Percentiles rank a stretch among this genome's conserved stretches.
These are phyloP conservation scores for Cryoendolithus antarcticus DNA, from an alignment of 2,329 filamentous ascomycete genomes.

Conservation along the genomic window DNA sequence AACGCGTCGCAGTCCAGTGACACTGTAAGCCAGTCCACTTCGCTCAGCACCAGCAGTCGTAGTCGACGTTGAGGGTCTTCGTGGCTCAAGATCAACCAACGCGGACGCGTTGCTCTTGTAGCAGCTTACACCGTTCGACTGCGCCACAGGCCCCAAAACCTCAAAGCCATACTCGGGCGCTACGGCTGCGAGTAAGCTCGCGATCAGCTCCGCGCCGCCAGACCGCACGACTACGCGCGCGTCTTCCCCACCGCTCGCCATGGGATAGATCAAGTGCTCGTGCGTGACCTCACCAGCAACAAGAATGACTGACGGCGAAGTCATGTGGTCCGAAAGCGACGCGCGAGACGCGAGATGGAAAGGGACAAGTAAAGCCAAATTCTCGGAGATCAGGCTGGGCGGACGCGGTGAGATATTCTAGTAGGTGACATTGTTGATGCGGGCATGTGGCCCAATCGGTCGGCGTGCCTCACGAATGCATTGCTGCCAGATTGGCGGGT, in stretches of 20 bases:
- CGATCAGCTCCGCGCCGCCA: slow-evolving; percentile 20
- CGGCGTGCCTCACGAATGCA: no score
- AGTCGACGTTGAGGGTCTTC: no score
- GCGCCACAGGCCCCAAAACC: slow-evolving; percentile 16
- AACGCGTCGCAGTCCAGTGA: slow-evolving; percentile 14
- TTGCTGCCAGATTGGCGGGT: no score
- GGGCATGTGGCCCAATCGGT: no score
- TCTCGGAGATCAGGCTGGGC: no score
- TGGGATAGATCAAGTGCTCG: slow-evolving; percentile 22
- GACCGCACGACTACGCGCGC: slow-evolving; percentile 19
- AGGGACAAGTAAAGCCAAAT: no score
- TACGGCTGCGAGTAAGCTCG: slow-evolving; percentile 22
- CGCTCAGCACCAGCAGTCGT: no score
- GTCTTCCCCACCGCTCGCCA: slow-evolving; percentile 7
- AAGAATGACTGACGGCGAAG: slow-evolving; percentile 10
- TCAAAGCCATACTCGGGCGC: slow-evolving; percentile 18
- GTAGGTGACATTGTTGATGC: no score
- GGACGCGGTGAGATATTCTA: no score
- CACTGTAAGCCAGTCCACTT: slow-evolving; percentile 4
- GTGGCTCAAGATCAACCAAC: slow-evolving; percentile 16
- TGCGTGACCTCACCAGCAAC: slow-evolving; percentile 23
- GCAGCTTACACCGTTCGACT: slow-evolving; percentile 13
- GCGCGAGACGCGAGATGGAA: no score
- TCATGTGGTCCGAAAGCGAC: slow-evolving; percentile 1
- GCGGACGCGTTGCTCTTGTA: slow-evolving; percentile 20